A percentile compares a stretch with the other conserved stretches of the same genome.
phyloP scores from a whole-genome alignment of 495 filamentous ascomycete genomes.

The Cercophora samala region DNA sequence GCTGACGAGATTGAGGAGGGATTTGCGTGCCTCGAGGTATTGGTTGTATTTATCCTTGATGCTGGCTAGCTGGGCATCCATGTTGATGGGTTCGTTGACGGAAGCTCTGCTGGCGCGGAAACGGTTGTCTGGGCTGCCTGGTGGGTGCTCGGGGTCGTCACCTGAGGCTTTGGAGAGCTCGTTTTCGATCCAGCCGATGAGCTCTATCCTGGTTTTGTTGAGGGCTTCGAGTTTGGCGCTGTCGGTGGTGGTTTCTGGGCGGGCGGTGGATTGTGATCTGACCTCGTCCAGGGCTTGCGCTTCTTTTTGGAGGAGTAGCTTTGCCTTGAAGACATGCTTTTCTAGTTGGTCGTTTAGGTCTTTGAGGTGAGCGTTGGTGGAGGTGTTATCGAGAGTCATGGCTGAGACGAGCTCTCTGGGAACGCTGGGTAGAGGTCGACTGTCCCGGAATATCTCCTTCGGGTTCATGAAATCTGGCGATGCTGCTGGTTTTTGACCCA shows the following conservation, averaged over 20 bases:
- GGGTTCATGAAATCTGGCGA: constrained; percentile 47
- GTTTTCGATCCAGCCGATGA: constrained; percentile 70
- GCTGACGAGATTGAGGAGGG: constrained; percentile 39
- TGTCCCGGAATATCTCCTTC: constrained; percentile 41
- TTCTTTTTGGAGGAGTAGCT: constrained; percentile 58
- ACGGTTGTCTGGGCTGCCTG: constrained; percentile 40
- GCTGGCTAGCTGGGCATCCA: constrained; percentile 46
- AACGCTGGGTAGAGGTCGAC: constrained; percentile 45
- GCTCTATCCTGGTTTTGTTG: constrained; percentile 55
- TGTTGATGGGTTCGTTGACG: constrained; percentile 36
- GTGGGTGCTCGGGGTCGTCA: constrained; percentile 40
- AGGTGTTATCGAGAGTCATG: constrained; percentile 34
- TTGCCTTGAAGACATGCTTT: constrained; percentile 61
- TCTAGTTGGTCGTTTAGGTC: constrained; percentile 60
- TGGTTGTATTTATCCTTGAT: constrained; percentile 49
- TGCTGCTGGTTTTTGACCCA: constrained; percentile 56
- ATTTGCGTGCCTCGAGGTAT: constrained; percentile 45
- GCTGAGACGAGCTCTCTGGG: constrained; percentile 47
- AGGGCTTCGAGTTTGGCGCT: constrained; percentile 48
- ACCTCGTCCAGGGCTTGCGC: constrained; percentile 58
- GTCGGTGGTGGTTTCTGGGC: constrained; percentile 31
- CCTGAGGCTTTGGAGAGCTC: constrained; percentile 56
- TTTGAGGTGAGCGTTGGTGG: constrained; percentile 37
- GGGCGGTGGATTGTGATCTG: constrained; percentile 40
- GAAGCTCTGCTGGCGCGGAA: constrained; percentile 18